phyloP scores from a whole-genome alignment of 2,329 filamentous ascomycete species.

The Xylariaceae sp. region DNA sequence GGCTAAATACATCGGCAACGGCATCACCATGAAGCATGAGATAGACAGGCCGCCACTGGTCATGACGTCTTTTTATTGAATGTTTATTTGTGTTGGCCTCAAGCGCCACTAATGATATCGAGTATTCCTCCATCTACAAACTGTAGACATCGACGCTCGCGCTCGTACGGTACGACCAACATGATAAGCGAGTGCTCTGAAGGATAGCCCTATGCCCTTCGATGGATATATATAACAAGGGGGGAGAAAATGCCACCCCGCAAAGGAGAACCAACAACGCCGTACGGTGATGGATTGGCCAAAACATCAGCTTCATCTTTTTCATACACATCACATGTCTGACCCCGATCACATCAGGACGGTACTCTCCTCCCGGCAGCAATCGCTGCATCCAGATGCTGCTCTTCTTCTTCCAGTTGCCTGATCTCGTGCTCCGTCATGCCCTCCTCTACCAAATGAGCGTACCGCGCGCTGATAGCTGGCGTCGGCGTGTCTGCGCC shows the following conservation, averaged over 20 bases:
- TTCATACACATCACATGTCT: too few species aligned
- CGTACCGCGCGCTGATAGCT: constrained; percentile 33
- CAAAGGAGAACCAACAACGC: not conserved
- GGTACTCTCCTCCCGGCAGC: constrained; percentile 32
- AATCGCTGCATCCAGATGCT: constrained; percentile 54
- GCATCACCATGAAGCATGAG: too few species aligned
- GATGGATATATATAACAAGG: constrained; percentile 12
- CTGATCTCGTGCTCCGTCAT: constrained; percentile 57
- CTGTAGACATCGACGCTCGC: not conserved
- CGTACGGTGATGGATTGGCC: not conserved
- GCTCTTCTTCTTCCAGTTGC: constrained; percentile 54
- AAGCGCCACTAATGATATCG: too few species aligned
- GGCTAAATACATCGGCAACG: too few species aligned
- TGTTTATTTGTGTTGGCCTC: too few species aligned
- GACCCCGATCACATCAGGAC: too few species aligned
- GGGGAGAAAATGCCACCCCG: constrained; percentile 7
- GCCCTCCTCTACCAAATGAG: constrained; percentile 55
- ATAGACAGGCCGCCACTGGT: too few species aligned
- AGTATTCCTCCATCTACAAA: too few species aligned
- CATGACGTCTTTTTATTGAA: too few species aligned
- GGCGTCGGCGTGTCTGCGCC: constrained; percentile 9
- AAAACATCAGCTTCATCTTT: too few species aligned
- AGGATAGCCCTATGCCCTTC: constrained; percentile 1
- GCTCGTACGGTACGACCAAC: not conserved
- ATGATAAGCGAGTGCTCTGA: constrained; percentile 10